Base-by-base conservation (phyloP, 2,329 filamentous ascomycete species). In the Exophiala spinifera region DNA sequence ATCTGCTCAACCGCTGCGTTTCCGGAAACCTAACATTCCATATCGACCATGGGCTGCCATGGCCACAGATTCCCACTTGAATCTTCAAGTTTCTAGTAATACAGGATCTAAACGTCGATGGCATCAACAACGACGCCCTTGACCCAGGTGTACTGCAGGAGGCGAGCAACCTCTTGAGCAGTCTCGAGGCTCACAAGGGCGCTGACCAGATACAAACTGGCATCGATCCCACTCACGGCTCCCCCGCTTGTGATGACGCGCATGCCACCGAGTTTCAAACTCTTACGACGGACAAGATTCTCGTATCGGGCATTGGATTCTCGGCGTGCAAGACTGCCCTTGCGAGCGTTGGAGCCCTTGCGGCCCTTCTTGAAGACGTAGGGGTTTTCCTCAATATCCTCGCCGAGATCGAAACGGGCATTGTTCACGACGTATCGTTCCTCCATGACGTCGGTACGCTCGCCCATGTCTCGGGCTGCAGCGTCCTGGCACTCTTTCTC, bases 361-460 rank as follows among this genome's bases (percentile, higher is more conserved):
- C 80, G 76, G 79, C 76, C 63, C 79, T 87, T 88, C 76, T 82
- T 84, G 65, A 88, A 81, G 69, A 94, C 85, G 73, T 92, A 92
- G 28, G 88, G 88, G 72, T 89, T 92, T 72, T 91, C 86, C 59
- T 91, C 87, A 66, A 88, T 83, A 67, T 91, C 84, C 57, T 87
- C 86, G 63, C 79, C 80, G 40, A 94, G 77, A 65, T 94, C 89
- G 70, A 92, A 95, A 64, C 89, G 87, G 56, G 91, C 85, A 74
- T 95, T 94, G 79, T 95, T 95, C 70, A 95, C 89, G 17, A 95
- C 89, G 69, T 94, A 95, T 67, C 89, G 82, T 67, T 80, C 79
- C 67, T 94, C 88, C 66, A 92, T 81, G 60, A 94, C 87, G 67
- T 94, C 88, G 65, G 88, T 90, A 67, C 88, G 85, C 75, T 91